These are phyloP conservation scores for Astrothelium subdiscretum DNA, from an alignment of 495 filamentous ascomycete species.

Conservation along the genomic window DNA sequence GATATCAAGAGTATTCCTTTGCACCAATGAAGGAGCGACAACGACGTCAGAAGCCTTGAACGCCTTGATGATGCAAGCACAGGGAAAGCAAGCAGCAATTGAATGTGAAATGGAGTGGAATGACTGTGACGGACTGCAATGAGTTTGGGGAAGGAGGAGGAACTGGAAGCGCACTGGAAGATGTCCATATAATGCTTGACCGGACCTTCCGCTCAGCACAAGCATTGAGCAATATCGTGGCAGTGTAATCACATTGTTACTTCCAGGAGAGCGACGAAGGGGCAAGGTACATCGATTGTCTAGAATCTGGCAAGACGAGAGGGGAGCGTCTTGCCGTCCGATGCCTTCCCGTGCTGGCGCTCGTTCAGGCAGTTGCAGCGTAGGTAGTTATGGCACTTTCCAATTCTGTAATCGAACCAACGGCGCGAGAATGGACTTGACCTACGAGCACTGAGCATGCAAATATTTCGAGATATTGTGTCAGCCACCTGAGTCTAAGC, in stretches of 20 bases:
- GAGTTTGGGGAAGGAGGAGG: background rate
- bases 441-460: no score
- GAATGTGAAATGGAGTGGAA: slow-evolving; percentile 3
- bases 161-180: background rate
- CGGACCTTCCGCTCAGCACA: background rate
- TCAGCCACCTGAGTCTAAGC: background rate
- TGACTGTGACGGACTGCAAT: slow-evolving; percentile 1
- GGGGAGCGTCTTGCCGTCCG: background rate
- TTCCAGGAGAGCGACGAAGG: background rate
- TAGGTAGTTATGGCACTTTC: no score
- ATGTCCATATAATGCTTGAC: background rate
- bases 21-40: background rate
- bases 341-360: background rate
- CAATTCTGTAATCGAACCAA: no score
- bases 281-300: background rate
- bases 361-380: background rate
- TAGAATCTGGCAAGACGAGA: background rate
- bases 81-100: background rate
- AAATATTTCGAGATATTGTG: no score
- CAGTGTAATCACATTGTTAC: background rate
- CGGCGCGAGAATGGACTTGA: background rate
- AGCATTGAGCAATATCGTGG: background rate
- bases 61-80: background rate
- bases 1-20: background rate
- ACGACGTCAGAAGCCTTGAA: background rate